These are phyloP conservation scores for Colletotrichum higginsianum DNA, from an alignment of 2,329 filamentous ascomycete genomes.

Conservation along the genomic window DNA sequence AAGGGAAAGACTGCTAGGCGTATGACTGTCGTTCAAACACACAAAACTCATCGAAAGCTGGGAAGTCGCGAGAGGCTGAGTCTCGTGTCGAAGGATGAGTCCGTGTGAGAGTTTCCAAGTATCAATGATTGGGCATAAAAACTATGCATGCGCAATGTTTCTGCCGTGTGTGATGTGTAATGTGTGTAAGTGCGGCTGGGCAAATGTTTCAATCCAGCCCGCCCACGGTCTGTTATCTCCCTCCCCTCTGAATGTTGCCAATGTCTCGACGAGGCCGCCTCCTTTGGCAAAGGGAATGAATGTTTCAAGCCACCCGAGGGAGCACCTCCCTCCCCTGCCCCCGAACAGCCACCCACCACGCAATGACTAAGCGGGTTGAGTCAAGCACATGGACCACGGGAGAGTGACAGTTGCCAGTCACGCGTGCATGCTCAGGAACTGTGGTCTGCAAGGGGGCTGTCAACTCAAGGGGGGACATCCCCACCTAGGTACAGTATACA, in stretches of 20 bases:
- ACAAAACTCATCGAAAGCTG: neutral
- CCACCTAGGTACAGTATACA: neutral
- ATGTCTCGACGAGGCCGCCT: conserved; percentile 3
- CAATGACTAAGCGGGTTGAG: neutral
- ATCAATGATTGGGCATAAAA: neutral
- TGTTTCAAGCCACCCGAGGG: conserved; percentile 22
- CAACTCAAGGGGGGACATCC: neutral
- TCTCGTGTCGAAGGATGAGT: neutral
- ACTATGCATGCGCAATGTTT: conserved; percentile 15
- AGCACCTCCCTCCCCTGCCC: neutral
- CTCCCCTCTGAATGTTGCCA: conserved; percentile 8
- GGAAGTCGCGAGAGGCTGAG: conserved; percentile 7
- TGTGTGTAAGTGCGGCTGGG: conserved; percentile 32
- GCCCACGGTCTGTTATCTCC: neutral
- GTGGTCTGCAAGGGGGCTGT: conserved; percentile 6
- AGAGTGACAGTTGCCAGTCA: conserved; percentile 23
- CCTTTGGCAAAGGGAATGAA: conserved; percentile 10
- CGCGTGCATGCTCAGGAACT: neutral
- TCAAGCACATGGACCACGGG: conserved; percentile 24
- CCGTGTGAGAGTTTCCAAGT: conserved; percentile 6
- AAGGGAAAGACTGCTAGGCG: neutral
- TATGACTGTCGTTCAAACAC: neutral
- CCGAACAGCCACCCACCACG: neutral
- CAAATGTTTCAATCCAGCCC: conserved; percentile 39
- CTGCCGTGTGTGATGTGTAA: conserved; percentile 19